phyloP scores from a whole-genome alignment of 306 rosid genomes.

The Erythrophleum fordii region DNA sequence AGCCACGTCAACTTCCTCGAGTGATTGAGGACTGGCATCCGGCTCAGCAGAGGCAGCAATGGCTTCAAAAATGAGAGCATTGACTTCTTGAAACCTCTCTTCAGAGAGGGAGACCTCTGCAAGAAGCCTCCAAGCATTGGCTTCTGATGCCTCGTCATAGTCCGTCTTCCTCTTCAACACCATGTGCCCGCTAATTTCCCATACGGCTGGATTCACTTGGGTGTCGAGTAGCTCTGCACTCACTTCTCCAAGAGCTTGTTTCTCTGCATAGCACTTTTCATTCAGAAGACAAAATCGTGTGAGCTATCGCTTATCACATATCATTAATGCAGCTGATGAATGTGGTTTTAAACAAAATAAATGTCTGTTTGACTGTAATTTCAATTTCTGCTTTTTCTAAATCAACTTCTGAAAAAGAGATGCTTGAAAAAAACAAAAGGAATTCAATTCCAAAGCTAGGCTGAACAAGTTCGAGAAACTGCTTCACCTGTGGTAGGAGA shows the following conservation, averaged over 20 bases:
- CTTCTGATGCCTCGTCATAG: slow-evolving; percentile 87
- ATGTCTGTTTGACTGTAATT: background rate
- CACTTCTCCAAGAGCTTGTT: slow-evolving; percentile 97
- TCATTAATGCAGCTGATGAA: background rate
- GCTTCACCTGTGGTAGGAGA: slow-evolving; percentile 85
- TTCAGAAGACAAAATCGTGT: background rate
- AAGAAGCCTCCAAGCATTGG: slow-evolving; percentile 92
- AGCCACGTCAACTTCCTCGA: slow-evolving; percentile 44
- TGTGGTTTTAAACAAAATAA: background rate
- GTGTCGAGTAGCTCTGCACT: slow-evolving; percentile 89
- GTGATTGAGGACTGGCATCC: slow-evolving; percentile 25
- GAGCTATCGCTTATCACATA: slow-evolving; percentile 1
- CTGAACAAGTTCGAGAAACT: background rate
- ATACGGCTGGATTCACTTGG: slow-evolving; percentile 97
- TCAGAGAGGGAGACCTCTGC: slow-evolving; percentile 93
- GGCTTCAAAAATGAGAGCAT: slow-evolving; percentile 74
- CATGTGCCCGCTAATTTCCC: slow-evolving; percentile 99
- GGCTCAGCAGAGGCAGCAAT: slow-evolving; percentile 37
- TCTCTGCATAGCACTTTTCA: slow-evolving; percentile 95
- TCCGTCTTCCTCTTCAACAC: slow-evolving; percentile 94
- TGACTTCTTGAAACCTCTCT: slow-evolving; percentile 87
- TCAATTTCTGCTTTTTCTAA: background rate
- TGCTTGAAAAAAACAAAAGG: background rate
- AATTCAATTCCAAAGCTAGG: background rate
- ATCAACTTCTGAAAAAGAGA: background rate